These are phyloP conservation scores for Suillus occidentalis DNA, from an alignment of 768 basidiomycete genomes.

Conservation along the genomic window DNA sequence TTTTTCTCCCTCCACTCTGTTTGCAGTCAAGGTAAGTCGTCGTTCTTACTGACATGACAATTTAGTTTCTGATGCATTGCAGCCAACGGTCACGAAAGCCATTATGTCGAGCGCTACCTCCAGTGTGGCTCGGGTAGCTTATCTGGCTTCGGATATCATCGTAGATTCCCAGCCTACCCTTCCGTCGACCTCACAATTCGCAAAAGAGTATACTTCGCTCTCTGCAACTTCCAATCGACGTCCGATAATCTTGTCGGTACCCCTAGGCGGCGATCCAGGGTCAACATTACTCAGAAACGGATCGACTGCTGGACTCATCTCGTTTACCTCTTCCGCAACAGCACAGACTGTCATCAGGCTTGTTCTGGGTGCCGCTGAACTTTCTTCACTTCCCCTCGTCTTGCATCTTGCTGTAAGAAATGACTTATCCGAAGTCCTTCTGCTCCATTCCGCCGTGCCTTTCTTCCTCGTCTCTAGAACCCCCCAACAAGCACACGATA, in stretches of 20 bases:
- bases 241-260: conserved; percentile 49
- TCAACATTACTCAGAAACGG: conserved; percentile 53
- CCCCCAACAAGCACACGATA: conserved; percentile 82
- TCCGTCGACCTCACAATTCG: conserved; percentile 42
- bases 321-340: conserved; percentile 55
- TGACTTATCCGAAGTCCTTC: conserved; percentile 73
- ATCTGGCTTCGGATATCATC: conserved; percentile 64
- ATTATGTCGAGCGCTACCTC: conserved; percentile 30
- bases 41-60: background rate
- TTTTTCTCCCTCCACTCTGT: conserved; percentile 1
- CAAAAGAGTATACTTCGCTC: conserved; percentile 30
- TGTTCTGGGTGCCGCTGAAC: conserved; percentile 66
- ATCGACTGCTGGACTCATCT: conserved; percentile 44
- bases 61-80: background rate
- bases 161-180: conserved; percentile 54
- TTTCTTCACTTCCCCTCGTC: conserved; percentile 65
- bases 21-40: conserved; percentile 11
- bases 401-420: conserved; percentile 65
- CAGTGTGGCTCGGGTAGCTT: conserved; percentile 68
- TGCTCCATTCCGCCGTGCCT: conserved; percentile 76
- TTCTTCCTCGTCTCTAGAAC: conserved; percentile 80
- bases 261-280: conserved; percentile 66
- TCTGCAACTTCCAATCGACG: conserved; percentile 36
- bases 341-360: conserved; percentile 57
- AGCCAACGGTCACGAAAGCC: background rate